These are phyloP conservation scores for Aspergillus campestris DNA, from an alignment of 495 filamentous ascomycete genomes.

Conservation along the genomic window DNA sequence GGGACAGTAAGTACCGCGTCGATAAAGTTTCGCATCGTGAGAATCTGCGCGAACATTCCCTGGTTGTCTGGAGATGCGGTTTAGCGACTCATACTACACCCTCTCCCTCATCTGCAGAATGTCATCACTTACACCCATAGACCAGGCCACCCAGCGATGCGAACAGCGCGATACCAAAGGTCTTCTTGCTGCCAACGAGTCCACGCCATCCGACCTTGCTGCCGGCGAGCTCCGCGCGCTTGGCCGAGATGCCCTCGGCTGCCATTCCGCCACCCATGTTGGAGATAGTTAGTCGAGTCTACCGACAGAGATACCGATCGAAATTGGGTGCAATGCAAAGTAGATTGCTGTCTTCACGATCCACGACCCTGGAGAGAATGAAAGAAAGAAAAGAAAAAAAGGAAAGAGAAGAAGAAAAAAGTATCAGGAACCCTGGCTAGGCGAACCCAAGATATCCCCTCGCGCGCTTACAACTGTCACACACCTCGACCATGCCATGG, in stretches of 20 bases:
- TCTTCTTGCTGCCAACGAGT: slow-evolving; percentile 26
- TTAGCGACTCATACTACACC: not conserved
- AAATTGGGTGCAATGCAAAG: too few species aligned
- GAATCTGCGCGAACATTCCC: slow-evolving; percentile 32
- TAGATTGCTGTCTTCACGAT: too few species aligned
- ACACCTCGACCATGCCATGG: too few species aligned
- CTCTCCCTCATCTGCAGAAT: not conserved
- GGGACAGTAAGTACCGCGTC: slow-evolving; percentile 11
- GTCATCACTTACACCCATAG: slow-evolving; percentile 23
- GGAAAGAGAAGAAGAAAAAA: too few species aligned
- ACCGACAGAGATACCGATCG: too few species aligned
- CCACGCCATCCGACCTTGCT: slow-evolving; percentile 18
- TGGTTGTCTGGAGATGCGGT: slow-evolving; percentile 21
- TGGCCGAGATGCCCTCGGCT: slow-evolving; percentile 21
- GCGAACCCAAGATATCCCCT: too few species aligned
- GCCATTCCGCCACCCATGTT: slow-evolving; percentile 5
- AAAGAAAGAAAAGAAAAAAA: too few species aligned
- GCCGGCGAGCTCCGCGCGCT: slow-evolving; percentile 28
- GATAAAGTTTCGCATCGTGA: slow-evolving; percentile 26
- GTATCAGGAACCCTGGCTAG: too few species aligned
- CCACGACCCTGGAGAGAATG: too few species aligned
- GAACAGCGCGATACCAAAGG: slow-evolving; percentile 24
- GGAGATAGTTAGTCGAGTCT: not conserved
- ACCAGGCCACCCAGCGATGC: slow-evolving; percentile 30
- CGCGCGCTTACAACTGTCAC: too few species aligned